phyloP scores from a whole-genome alignment of 192 early-diverging fungal species.

The Chytriomyces sp. region DNA sequence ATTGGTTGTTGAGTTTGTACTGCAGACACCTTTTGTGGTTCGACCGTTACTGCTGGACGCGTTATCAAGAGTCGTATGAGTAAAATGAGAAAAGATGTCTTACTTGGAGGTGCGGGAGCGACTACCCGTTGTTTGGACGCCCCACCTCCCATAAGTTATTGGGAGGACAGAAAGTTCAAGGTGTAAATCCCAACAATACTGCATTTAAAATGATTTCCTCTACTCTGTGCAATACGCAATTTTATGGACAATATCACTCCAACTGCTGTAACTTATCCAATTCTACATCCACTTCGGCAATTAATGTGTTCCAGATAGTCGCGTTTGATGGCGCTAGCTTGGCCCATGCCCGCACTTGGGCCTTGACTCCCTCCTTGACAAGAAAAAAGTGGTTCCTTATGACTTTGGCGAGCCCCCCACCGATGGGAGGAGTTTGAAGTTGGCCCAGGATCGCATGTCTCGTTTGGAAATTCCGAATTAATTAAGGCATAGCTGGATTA shows the following conservation, averaged over 20 bases:
- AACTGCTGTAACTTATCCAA: background rate
- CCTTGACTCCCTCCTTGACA: constrained; percentile 15
- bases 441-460: constrained; percentile 29
- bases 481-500: background rate
- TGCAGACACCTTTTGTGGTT: too few species aligned
- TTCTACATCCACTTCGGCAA: background rate
- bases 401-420: constrained; percentile 25
- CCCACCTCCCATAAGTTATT: too few species aligned
- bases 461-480: background rate
- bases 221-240: background rate
- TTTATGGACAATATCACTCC: too few species aligned
- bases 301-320: background rate
- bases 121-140: too few species aligned
- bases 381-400: constrained; percentile 33
- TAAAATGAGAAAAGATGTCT: background rate
- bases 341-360: constrained; percentile 33
- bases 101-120: too few species aligned
- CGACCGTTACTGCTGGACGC: too few species aligned
- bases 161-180: too few species aligned
- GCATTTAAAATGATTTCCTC: background rate
- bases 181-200: too few species aligned
- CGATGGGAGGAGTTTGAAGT: constrained; percentile 19
- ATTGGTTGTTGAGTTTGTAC: too few species aligned
- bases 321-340: background rate
- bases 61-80: background rate